Conservation (phyloP, 352 stramenopile genomes). For the Aphanomyces invadans region DNA sequence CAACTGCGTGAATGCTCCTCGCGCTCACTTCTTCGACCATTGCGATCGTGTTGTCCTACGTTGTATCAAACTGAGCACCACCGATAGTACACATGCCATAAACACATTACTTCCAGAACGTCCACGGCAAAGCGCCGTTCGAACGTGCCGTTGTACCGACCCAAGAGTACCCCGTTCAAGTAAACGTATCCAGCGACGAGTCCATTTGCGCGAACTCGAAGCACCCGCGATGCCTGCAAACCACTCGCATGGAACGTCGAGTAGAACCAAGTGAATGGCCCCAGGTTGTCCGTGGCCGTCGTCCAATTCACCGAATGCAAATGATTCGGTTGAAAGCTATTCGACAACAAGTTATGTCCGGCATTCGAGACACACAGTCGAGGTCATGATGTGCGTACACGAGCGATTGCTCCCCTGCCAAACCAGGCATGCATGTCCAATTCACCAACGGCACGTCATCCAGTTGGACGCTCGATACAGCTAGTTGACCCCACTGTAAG, state of each 20-base stretch:
- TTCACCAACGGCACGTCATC: neutral
- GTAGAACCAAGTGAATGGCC: slow-evolving; percentile 9
- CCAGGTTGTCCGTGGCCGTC: neutral
- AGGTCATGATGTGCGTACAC: slow-evolving; percentile 6
- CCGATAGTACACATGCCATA: too few relatives aligned
- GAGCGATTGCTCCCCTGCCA: slow-evolving; percentile 16
- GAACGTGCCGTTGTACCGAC: neutral
- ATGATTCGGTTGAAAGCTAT: slow-evolving; percentile 3
- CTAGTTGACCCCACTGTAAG: too few relatives aligned
- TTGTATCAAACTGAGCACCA: too few relatives aligned
- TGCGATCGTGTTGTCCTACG: neutral
- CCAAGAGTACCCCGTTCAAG: slow-evolving; percentile 11
- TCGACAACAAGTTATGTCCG: too few relatives aligned
- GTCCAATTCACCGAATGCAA: slow-evolving; percentile 9
- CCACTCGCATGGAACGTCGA: neutral
- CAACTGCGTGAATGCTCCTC: neutral
- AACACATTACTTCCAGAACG: neutral
- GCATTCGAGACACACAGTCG: too few relatives aligned
- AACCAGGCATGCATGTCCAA: slow-evolving; percentile 12
- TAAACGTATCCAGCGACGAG: slow-evolving; percentile 8
- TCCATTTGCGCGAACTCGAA: neutral
- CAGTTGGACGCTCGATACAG: neutral
- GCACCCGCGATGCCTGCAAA: neutral
- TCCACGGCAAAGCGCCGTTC: neutral
- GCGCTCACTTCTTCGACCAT: neutral